Evolutionary conservation across 148 eudicot species (phyloP), one percentile per base, ranked within the genome.

Genomic region (Diospyros kaki): DNA sequence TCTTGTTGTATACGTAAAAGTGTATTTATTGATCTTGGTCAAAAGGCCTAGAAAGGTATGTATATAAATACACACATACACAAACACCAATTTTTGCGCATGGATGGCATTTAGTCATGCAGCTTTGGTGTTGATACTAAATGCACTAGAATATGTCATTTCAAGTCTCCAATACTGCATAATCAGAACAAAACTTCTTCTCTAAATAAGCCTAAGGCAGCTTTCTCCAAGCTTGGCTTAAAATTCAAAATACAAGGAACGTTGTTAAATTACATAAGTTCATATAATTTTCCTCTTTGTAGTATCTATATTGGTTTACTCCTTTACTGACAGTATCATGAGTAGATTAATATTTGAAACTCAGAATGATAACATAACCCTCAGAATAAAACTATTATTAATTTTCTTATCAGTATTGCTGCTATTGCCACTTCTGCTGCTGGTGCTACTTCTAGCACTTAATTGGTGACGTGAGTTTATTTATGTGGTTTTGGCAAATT

Each of bases 311-410:
- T 71, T 71, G 46, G 48, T 55, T 41, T 48, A 52, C 41, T 71
- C n/a, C 15, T 39, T 15, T 52, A 65, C 4, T 43, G 9, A 1
- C 13, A 43, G 15, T 39, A 2, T 40, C 4, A 8, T 42, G 6
- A 40, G 6, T 71, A 58, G 59, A 69, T 17, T 17, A 43, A 15
- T 39, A 67, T 42, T 58, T 78, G 56, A 52, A 75, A 52, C 59
- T 12, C 15, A 54, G 5, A 45, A 50, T 6, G 6, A 18, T 7
- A 4, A 50, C 46, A 50, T 3, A 2, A 5, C 71, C 15, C 2
- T 50, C 9, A 18, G 41, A 14, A 4, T 8, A n/a, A 12, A 58
- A 41, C 5, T 64, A 38, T 17, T 58, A 48, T 64, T 51, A 0
- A 18, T 3, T 13, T 42, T 78, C 68, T 51, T 50, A 50, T 44